Percentiles rank a stretch among this genome's conserved stretches.
Evolutionary conservation across 305 asterid species (phyloP).

Genomic region (Rubia occidens): DNA sequence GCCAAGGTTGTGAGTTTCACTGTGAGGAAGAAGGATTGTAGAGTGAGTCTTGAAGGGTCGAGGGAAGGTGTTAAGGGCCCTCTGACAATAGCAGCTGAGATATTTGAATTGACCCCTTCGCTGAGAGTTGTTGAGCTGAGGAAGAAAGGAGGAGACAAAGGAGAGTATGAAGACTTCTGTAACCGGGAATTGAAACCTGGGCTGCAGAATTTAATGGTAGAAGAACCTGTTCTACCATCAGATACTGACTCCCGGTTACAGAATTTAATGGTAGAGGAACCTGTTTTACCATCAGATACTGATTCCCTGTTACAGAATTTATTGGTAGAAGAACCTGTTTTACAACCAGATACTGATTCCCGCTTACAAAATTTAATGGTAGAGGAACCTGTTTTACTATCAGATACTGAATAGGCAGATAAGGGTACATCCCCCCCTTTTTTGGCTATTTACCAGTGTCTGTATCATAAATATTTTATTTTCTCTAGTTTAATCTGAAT

Average conservation of each 20-base stretch:
- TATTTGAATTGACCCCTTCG: slow-evolving; percentile 70
- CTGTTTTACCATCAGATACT: slow-evolving; percentile 7
- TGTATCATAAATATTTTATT: slow-evolving; percentile 24
- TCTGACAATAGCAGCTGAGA: slow-evolving; percentile 68
- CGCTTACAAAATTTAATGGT: slow-evolving; percentile 44
- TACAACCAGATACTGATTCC: slow-evolving; percentile 15
- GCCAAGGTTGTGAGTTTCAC: slow-evolving; percentile 74
- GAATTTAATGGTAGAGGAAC: slow-evolving; percentile 32
- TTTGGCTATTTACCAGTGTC: slow-evolving; percentile 20
- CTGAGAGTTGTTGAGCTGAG: slow-evolving; percentile 78
- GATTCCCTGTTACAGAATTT: slow-evolving; percentile 50
- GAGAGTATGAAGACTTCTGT: slow-evolving; percentile 62
- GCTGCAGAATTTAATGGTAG: slow-evolving; percentile 39
- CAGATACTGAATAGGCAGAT: slow-evolving; percentile 40
- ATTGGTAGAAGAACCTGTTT: slow-evolving; percentile 19
- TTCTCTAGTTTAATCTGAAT: slow-evolving; percentile 19
- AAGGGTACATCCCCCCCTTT: slow-evolving; percentile 22
- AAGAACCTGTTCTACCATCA: slow-evolving; percentile 15
- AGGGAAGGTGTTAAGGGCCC: slow-evolving; percentile 80
- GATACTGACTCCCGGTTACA: slow-evolving; percentile 38
- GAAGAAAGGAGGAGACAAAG: slow-evolving; percentile 70
- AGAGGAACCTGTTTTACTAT: slow-evolving; percentile 36
- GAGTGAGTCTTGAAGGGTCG: slow-evolving; percentile 67
- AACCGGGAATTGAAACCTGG: slow-evolving; percentile 60
- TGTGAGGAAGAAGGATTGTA: slow-evolving; percentile 80